Percentiles rank a stretch among this genome's conserved stretches.
phyloP scores from a whole-genome alignment of 257 asterid species.

The Petrea volubilis region DNA sequence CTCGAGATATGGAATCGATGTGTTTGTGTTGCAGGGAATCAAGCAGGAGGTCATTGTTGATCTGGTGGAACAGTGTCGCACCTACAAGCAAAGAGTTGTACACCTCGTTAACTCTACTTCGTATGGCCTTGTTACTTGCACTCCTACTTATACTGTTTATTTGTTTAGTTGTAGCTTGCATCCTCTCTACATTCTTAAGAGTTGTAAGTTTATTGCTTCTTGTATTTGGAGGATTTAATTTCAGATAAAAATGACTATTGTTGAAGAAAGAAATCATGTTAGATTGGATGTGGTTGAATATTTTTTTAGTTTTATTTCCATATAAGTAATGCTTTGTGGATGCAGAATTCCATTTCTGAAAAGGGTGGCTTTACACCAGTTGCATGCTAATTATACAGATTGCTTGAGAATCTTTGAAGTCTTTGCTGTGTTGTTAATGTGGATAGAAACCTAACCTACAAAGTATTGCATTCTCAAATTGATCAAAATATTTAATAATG shows the following conservation, averaged over 20 bases:
- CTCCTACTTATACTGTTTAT: constrained; percentile 12
- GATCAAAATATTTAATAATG: neutral
- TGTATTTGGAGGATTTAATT: neutral
- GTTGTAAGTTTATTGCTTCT: neutral
- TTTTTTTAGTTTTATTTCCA: neutral
- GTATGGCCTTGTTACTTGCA: constrained; percentile 60
- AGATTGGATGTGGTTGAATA: neutral
- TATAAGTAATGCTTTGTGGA: neutral
- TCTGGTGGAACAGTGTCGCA: constrained; percentile 96
- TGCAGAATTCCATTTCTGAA: constrained; percentile 4
- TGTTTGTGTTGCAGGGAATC: constrained; percentile 59
- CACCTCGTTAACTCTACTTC: constrained; percentile 98
- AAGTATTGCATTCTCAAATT: constrained; percentile 3
- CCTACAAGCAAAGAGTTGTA: constrained; percentile 93
- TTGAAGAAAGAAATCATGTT: neutral
- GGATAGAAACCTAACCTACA: neutral
- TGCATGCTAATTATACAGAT: neutral
- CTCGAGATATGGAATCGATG: constrained; percentile 2
- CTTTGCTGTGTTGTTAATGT: neutral
- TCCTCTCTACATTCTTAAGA: neutral
- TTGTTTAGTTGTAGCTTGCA: constrained; percentile 15
- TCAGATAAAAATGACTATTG: neutral
- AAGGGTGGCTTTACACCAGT: neutral
- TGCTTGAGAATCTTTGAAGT: constrained; percentile 4
- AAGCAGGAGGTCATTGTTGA: constrained; percentile 98